Percentiles rank a stretch among this genome's conserved stretches.
Evolutionary conservation across 2,329 filamentous ascomycete species (phyloP).

Genomic region (Penicillium carneum): DNA sequence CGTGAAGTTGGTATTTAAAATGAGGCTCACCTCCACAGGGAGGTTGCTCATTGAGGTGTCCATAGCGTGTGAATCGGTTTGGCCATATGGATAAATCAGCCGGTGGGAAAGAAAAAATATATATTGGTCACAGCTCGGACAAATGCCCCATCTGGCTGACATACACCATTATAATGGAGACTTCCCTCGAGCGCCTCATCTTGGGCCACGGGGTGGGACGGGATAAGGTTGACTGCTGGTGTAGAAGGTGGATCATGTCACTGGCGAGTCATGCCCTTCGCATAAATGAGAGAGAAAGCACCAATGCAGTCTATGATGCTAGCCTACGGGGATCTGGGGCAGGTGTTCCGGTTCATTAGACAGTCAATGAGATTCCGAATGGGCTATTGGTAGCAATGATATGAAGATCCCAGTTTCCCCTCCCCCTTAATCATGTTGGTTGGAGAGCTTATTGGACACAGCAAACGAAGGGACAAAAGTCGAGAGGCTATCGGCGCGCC

Average conservation of each 20-base stretch:
- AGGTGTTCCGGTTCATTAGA: background rate
- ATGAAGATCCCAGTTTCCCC: background rate
- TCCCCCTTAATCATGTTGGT: background rate
- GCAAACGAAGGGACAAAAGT: background rate
- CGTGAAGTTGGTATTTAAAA: constrained; percentile 1
- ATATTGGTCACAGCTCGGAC: constrained; percentile 3
- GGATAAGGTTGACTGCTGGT: constrained; percentile 10
- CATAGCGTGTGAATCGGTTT: constrained; percentile 7
- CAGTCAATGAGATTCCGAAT: background rate
- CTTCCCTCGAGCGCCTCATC: constrained; percentile 2
- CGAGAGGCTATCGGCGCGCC: constrained; percentile 7
- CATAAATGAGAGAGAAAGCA: background rate
- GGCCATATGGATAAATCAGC: background rate
- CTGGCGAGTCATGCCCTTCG: background rate
- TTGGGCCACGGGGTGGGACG: background rate
- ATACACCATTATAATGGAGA: background rate
- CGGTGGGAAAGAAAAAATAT: background rate
- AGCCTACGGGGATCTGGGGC: constrained; percentile 5
- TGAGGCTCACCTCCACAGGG: constrained; percentile 5
- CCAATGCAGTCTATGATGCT: background rate
- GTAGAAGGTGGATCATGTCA: background rate
- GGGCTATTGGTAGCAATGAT: background rate
- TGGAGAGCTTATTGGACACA: constrained; percentile 4
- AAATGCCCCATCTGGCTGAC: constrained; percentile 9
- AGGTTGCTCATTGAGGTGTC: constrained; percentile 15